phyloP scores from a whole-genome alignment of 2,329 filamentous ascomycete genomes.

The Berkeleyomyces basicola region DNA sequence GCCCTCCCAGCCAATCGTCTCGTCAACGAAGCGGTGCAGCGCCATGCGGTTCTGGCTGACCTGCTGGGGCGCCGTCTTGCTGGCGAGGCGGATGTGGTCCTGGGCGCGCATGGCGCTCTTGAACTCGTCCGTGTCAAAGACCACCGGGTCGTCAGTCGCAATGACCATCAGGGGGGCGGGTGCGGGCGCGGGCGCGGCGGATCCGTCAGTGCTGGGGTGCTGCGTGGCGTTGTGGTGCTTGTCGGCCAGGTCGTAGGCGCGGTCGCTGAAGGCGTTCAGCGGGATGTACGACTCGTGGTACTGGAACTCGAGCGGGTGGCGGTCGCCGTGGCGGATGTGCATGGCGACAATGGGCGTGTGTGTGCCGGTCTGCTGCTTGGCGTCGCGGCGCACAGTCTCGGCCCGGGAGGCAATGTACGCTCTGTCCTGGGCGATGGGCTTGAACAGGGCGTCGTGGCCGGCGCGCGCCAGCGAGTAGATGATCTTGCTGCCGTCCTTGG shows the following conservation, averaged over 20 bases:
- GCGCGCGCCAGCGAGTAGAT: constrained; percentile 51
- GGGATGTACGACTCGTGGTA: constrained; percentile 68
- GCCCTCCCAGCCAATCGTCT: constrained; percentile 72
- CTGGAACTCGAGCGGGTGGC: constrained; percentile 59
- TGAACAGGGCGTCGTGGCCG: constrained; percentile 61
- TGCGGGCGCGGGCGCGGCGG: not conserved
- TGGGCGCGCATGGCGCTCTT: constrained; percentile 45
- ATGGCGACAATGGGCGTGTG: constrained; percentile 39
- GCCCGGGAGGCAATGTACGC: constrained; percentile 46
- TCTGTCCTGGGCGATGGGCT: constrained; percentile 47
- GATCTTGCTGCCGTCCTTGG: constrained; percentile 35
- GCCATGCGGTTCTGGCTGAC: constrained; percentile 28
- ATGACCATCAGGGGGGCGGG: constrained; percentile 38
- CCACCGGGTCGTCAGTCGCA: constrained; percentile 66
- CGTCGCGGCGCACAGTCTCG: constrained; percentile 15
- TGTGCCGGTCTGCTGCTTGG: constrained; percentile 31
- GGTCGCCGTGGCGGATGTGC: constrained; percentile 67
- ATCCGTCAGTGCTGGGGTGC: constrained; percentile 17
- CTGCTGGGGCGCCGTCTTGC: constrained; percentile 34
- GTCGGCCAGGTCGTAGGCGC: constrained; percentile 39
- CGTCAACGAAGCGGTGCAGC: constrained; percentile 53
- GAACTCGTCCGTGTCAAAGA: constrained; percentile 52
- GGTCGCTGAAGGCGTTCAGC: constrained; percentile 46
- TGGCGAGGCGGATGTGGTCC: constrained; percentile 58
- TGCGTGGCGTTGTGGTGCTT: constrained; percentile 28